A percentile compares a stretch with the other conserved stretches of the same genome.
Conservation (phyloP, 768 basidiomycete genomes). For the Phaeotremella fagi region DNA sequence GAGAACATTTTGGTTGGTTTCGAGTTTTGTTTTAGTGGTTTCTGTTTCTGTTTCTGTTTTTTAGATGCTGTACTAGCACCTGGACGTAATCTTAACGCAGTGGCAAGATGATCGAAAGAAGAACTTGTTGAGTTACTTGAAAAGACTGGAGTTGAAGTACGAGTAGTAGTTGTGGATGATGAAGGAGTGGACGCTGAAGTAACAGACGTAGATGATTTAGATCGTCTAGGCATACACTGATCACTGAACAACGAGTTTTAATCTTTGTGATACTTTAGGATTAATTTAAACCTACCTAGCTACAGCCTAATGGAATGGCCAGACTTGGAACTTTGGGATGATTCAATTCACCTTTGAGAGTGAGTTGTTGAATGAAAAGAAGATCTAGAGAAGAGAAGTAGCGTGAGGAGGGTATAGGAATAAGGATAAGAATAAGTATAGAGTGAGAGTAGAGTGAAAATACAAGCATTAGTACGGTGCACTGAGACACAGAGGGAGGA, state of each 20-base stretch:
- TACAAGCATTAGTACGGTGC: background rate
- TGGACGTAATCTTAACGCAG: background rate
- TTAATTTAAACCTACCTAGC: too few relatives aligned
- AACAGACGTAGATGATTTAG: background rate
- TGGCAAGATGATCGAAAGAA: background rate
- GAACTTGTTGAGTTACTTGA: background rate
- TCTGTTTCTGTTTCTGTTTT: too few relatives aligned
- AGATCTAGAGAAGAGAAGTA: background rate
- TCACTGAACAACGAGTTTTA: background rate
- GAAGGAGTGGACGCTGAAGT: background rate
- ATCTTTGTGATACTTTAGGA: too few relatives aligned
- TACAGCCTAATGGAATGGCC: too few relatives aligned
- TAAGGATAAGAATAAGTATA: background rate
- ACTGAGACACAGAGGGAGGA: background rate
- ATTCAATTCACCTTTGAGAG: too few relatives aligned
- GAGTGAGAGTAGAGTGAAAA: background rate
- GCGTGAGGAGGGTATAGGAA: background rate
- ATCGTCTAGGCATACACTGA: background rate
- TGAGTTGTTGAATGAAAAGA: background rate
- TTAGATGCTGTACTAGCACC: background rate
- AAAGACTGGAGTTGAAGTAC: background rate
- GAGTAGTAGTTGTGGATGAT: background rate
- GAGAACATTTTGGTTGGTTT: constrained; percentile 32
- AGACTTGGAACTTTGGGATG: too few relatives aligned
- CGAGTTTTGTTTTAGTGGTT: background rate